phyloP scores from a whole-genome alignment of 2,329 filamentous ascomycete species.

The Fusarium mexicanum region DNA sequence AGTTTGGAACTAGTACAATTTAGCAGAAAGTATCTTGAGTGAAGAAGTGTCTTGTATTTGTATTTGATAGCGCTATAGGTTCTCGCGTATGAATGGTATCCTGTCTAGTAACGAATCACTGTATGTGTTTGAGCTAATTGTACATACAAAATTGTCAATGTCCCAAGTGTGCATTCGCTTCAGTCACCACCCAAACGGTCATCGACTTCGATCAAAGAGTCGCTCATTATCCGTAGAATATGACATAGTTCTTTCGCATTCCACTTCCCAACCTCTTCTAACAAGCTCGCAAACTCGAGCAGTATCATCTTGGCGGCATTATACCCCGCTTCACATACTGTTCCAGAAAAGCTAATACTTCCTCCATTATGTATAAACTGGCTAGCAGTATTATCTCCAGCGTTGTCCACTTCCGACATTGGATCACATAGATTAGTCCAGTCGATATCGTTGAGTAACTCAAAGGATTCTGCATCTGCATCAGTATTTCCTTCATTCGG shows the following conservation, averaged over 20 bases:
- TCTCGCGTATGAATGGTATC: background rate
- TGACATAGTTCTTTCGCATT: slow-evolving; percentile 3
- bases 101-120: accelerated
- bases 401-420: background rate
- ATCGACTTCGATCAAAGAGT: background rate
- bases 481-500: background rate
- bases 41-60: background rate
- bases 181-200: background rate
- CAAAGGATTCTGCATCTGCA: background rate
- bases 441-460: slow-evolving; percentile 6
- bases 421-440: background rate
- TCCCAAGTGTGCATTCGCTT: accelerated
- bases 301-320: slow-evolving; percentile 4
- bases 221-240: slow-evolving; percentile 18
- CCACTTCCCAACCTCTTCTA: slow-evolving; percentile 20
- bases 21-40: background rate
- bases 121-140: accelerated
- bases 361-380: background rate
- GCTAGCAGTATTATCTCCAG: background rate
- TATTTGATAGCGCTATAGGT: background rate
- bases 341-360: background rate
- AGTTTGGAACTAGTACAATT: accelerated
- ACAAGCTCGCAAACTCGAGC: background rate
- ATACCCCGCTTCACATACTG: background rate
- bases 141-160: background rate